Evolutionary conservation across 345 rosid species (phyloP).

Genomic region (Kandelia obovata): DNA sequence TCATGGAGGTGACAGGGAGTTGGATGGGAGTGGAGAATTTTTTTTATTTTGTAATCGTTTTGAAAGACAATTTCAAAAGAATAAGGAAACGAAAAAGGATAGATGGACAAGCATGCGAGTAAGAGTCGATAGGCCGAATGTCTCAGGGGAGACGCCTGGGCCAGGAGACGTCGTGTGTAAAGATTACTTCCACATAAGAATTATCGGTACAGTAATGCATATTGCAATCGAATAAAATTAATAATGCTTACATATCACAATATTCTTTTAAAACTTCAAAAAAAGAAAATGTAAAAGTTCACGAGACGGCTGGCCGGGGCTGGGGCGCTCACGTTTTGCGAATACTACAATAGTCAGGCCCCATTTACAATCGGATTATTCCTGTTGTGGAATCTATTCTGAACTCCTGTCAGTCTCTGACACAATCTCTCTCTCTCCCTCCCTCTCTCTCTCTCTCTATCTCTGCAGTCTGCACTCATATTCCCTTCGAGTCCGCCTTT

Average conservation of each 20-base stretch:
- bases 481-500: conserved; percentile 29
- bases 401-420: conserved; percentile 20
- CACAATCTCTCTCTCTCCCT: not conserved
- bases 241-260: no score
- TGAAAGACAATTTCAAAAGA: not conserved
- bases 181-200: no score
- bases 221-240: no score
- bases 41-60: conserved; percentile 12
- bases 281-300: not conserved
- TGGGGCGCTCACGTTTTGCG: no score
- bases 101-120: conserved; percentile 20
- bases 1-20: conserved; percentile 8
- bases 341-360: no score
- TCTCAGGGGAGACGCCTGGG: conserved; percentile 23
- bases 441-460: not conserved
- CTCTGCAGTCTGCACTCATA: conserved; percentile 29
- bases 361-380: conserved; percentile 11
- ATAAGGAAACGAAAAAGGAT: conserved; percentile 19
- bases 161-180: not conserved
- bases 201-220: no score
- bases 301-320: conserved; percentile 12
- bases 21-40: conserved; percentile 5
- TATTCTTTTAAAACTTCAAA: no score
- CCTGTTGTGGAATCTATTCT: conserved; percentile 43
- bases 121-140: conserved; percentile 26